phyloP scores from a whole-genome alignment of 805 yeast species.

The Kregervanrija pseudodelftensis region DNA sequence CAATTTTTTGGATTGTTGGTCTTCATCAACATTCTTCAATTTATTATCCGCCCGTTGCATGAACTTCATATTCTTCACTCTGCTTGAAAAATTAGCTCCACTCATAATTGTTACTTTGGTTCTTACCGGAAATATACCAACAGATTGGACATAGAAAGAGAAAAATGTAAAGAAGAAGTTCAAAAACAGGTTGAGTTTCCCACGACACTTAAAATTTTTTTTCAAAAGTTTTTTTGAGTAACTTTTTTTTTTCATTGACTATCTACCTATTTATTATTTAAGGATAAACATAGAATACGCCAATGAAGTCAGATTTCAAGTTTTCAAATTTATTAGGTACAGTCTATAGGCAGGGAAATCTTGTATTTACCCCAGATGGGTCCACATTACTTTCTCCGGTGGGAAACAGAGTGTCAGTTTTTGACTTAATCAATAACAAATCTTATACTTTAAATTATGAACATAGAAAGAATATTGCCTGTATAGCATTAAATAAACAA shows the following conservation, averaged over 20 bases:
- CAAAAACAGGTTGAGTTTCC: too few species aligned
- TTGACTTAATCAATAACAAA: slow-evolving; percentile 76
- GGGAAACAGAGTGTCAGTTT: slow-evolving; percentile 86
- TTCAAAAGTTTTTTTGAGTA: too few species aligned
- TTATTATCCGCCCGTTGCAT: slow-evolving; percentile 19
- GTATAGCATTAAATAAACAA: slow-evolving; percentile 78
- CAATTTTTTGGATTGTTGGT: slow-evolving; percentile 28
- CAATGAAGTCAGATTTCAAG: slow-evolving; percentile 82
- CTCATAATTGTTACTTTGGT: slow-evolving; percentile 1
- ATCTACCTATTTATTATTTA: too few species aligned
- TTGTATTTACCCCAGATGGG: slow-evolving; percentile 82
- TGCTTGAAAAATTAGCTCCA: slow-evolving; percentile 44
- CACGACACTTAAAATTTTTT: too few species aligned
- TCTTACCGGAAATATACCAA: too few species aligned
- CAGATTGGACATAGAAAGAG: too few species aligned
- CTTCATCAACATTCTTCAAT: slow-evolving; percentile 26
- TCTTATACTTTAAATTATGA: slow-evolving; percentile 89
- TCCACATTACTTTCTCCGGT: slow-evolving; percentile 80
- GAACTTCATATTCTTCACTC: slow-evolving; percentile 27
- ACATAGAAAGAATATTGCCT: slow-evolving; percentile 75
- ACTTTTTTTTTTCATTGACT: too few species aligned
- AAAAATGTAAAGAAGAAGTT: too few species aligned
- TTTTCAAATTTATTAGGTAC: slow-evolving; percentile 89
- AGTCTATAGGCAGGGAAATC: slow-evolving; percentile 89
- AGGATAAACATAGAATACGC: background rate